phyloP scores from a whole-genome alignment of 2,329 filamentous ascomycete genomes.

The Scedosporium boydii region DNA sequence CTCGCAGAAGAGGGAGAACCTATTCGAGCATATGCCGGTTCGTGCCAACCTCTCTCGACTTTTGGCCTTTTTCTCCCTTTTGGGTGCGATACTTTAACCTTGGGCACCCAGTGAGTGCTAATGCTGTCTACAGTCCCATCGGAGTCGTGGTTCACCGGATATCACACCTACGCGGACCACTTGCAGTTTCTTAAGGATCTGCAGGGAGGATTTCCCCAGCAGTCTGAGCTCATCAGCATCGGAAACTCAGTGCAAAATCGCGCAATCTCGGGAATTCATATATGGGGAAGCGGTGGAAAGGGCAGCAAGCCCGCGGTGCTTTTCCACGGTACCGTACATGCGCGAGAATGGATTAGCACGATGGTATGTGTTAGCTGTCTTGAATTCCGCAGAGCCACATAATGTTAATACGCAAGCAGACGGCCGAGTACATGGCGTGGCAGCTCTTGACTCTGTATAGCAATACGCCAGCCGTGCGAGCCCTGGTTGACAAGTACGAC shows the following conservation, averaged over 20 bases:
- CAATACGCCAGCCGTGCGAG: constrained; percentile 24
- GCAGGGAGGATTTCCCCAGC: constrained; percentile 27
- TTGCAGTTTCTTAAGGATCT: constrained; percentile 36
- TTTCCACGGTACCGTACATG: constrained; percentile 49
- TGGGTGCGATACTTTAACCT: not conserved
- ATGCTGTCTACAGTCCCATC: not conserved
- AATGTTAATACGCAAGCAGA: constrained; percentile 13
- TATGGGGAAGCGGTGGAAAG: constrained; percentile 36
- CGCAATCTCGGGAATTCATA: constrained; percentile 52
- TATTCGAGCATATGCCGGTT: not conserved
- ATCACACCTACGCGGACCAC: constrained; percentile 43
- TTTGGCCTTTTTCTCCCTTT: not conserved
- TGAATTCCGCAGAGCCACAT: not conserved
- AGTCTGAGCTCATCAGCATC: constrained; percentile 37
- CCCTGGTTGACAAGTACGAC: constrained; percentile 51
- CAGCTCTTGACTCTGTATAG: constrained; percentile 37
- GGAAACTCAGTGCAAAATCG: constrained; percentile 38
- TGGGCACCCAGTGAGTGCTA: not conserved
- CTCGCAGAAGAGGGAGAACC: not conserved
- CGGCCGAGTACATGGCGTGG: constrained; percentile 42
- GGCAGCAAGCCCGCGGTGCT: constrained; percentile 42
- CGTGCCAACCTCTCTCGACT: not conserved
- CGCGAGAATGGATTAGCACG: constrained; percentile 50
- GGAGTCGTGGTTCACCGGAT: constrained; percentile 16
- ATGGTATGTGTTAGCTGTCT: constrained; percentile 25